Evolutionary conservation across 176 grass and related monocot genomes (phyloP).

Genomic region (Olyra latifolia): DNA sequence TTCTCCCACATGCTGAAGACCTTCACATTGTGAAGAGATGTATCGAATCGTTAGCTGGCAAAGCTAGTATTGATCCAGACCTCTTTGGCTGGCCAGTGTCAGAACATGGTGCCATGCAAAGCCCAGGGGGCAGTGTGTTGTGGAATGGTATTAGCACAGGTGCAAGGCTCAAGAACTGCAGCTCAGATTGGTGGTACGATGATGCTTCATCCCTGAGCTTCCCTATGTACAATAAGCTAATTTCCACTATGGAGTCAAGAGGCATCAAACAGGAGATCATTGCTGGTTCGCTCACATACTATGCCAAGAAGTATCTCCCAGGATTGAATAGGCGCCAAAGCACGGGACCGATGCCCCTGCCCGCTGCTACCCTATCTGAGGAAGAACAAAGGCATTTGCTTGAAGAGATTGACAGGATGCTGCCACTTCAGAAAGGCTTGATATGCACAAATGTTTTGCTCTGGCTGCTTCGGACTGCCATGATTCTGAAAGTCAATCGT

Average conservation of each 20-base stretch:
- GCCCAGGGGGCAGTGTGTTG: constrained; percentile 33
- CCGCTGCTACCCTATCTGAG: constrained; percentile 12
- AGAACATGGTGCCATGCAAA: constrained; percentile 30
- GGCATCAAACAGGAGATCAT: constrained; percentile 16
- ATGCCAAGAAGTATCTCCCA: constrained; percentile 35
- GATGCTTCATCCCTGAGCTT: constrained; percentile 42
- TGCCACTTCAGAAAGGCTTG: constrained; percentile 37
- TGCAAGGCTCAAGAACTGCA: constrained; percentile 27
- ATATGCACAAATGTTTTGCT: constrained; percentile 38
- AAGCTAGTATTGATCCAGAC: constrained; percentile 31
- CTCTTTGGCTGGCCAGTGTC: constrained; percentile 37
- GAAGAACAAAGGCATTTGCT: constrained; percentile 44
- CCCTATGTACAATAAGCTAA: constrained; percentile 35
- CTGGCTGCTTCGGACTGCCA: constrained; percentile 40
- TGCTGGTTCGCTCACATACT: constrained; percentile 25
- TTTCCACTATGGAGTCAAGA: constrained; percentile 26
- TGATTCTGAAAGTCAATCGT: constrained; percentile 39
- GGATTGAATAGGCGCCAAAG: constrained; percentile 39
- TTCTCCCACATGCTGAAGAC: constrained; percentile 41
- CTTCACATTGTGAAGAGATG: constrained; percentile 42
- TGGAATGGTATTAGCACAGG: constrained; percentile 44
- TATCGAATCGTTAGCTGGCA: constrained; percentile 31
- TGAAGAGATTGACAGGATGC: constrained; percentile 38
- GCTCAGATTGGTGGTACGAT: constrained; percentile 44
- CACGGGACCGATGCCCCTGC: background rate